Evolutionary conservation across 1,139 yeast species (phyloP), one percentile per base, ranked within the genome.

Genomic region (Kodamaea arcana): DNA sequence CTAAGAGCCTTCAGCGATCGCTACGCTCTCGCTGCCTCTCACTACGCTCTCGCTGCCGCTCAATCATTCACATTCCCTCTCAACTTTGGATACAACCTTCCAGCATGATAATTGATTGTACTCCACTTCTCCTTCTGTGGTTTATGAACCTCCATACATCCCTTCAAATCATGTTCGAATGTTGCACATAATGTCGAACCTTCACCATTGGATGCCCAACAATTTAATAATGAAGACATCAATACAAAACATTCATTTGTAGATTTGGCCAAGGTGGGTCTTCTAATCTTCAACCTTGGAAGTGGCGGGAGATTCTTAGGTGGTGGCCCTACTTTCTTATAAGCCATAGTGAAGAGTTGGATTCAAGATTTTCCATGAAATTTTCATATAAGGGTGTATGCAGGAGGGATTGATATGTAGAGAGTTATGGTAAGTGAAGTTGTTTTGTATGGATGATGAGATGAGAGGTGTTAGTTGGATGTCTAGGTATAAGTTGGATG

Each of bases 131-230:
- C 76, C 48, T 68, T 67, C 38, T 63, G 62, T 41, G 73, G 69
- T 52, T 70, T 67, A 49, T 61, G 60, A 17, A 69, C 62, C 40
- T 68, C 75, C 75, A 70, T 69, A 46, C 76, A 70, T 22, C 51
- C 51, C 47, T 68, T 69, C 51, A 69, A 65, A 36, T 69, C 74
- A 15, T 49, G 61, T 51, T 83, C 95, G 38, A 84, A 64, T 8
- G 67, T 69, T 17, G 70, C 65, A 62, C 97, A 90, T 31, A 65
- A 72, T 10, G 71, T 63, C 15, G 83, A 70, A 39, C 92, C 92
- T 59, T 87, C 95, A 33, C 94, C 92, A 62, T 87, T 85, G 22
- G 95, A 85, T 4, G 97, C 94, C 97, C 97, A 90, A 62, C 97
- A 90, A 68, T 84, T 86, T 50, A 90, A 69, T 58, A 90, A 70